These are phyloP conservation scores for Miscanthus lutarioriparius DNA, from an alignment of 176 grass and related monocot genomes.

Conservation along the genomic window DNA sequence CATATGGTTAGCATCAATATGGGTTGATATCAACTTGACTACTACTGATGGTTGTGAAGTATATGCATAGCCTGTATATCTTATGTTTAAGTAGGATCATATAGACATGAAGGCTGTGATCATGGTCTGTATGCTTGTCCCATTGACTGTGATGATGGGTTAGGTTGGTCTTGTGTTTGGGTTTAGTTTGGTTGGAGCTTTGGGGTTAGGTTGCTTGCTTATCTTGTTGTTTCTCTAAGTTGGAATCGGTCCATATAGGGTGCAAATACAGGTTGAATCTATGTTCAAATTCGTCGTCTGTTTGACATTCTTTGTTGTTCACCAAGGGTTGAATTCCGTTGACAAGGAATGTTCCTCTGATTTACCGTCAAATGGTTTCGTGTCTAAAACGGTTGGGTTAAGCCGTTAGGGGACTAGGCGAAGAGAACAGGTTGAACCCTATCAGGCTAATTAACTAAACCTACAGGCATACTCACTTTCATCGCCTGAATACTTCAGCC, in stretches of 20 bases:
- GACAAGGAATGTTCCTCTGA: background rate
- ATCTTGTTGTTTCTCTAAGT: background rate
- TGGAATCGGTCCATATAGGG: background rate
- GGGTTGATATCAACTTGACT: background rate
- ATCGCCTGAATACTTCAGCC: background rate
- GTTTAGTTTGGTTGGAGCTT: background rate
- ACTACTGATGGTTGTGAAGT: background rate
- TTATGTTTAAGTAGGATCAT: background rate
- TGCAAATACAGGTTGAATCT: background rate
- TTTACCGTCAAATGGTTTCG: background rate
- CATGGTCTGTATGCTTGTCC: too few species aligned
- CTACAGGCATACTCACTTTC: background rate
- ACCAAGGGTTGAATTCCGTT: background rate
- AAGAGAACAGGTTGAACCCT: background rate
- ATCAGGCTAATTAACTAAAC: background rate
- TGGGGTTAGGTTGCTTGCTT: slow-evolving; percentile 7
- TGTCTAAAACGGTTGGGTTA: background rate
- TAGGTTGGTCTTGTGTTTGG: background rate
- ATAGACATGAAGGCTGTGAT: too few species aligned
- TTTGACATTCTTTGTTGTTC: background rate
- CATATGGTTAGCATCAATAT: background rate
- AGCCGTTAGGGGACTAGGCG: too few species aligned
- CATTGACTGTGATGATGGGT: background rate
- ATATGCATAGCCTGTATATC: background rate
- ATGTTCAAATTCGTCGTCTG: too few species aligned